Conservation (phyloP, 2,329 filamentous ascomycete genomes). For the Ceratocystis eucalypticola region DNA sequence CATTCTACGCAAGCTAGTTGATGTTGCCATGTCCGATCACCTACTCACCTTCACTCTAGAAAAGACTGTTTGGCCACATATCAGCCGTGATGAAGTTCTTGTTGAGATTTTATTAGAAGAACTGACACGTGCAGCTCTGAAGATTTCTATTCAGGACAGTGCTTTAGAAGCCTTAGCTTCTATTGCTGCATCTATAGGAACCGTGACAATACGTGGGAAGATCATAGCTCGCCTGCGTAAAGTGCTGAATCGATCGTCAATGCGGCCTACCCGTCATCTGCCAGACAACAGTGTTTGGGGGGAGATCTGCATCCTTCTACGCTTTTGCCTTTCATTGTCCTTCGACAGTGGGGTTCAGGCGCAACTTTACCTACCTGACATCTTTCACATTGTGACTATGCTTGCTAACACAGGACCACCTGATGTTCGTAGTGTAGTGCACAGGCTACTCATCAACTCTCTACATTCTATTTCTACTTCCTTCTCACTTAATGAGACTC, state of each 20-base stretch:
- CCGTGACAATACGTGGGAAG: slow-evolving; percentile 51
- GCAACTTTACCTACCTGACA: slow-evolving; percentile 53
- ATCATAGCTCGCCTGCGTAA: slow-evolving; percentile 53
- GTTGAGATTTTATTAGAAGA: slow-evolving; percentile 56
- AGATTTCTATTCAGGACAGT: slow-evolving; percentile 38
- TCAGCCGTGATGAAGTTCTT: slow-evolving; percentile 50
- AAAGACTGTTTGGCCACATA: slow-evolving; percentile 51
- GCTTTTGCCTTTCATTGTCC: slow-evolving; percentile 52
- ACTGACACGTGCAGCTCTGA: slow-evolving; percentile 48
- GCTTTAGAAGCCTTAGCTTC: slow-evolving; percentile 48
- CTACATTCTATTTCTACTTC: slow-evolving; percentile 55
- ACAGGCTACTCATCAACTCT: slow-evolving; percentile 51
- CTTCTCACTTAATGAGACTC: slow-evolving; percentile 47
- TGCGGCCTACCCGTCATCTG: slow-evolving; percentile 50
- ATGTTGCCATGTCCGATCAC: slow-evolving; percentile 48
- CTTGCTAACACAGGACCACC: slow-evolving; percentile 49
- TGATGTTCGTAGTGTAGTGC: slow-evolving; percentile 45
- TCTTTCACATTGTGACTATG: slow-evolving; percentile 60
- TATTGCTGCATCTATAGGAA: slow-evolving; percentile 49
- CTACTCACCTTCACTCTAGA: slow-evolving; percentile 47
- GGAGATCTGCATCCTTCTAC: slow-evolving; percentile 54
- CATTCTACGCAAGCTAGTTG: slow-evolving; percentile 53
- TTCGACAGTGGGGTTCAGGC: slow-evolving; percentile 55
- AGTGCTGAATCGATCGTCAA: slow-evolving; percentile 51
- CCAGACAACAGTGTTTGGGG: slow-evolving; percentile 55